Evolutionary conservation across 2,329 filamentous ascomycete species (phyloP), one percentile per base, ranked within the genome.

Genomic region (Lojkania enalia): DNA sequence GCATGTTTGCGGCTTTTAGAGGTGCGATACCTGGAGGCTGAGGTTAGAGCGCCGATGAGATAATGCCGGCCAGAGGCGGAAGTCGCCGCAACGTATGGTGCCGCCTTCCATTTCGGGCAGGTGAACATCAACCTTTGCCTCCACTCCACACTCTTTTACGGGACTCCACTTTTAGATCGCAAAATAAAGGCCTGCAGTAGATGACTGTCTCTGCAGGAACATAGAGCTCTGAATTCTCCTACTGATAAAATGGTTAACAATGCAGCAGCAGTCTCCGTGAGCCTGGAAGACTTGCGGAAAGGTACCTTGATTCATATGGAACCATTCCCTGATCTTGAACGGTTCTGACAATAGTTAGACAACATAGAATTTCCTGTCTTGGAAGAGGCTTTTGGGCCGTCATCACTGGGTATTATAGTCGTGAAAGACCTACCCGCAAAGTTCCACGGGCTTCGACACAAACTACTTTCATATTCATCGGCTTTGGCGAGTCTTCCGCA

Each of bases 401-500:
- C 88, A 19, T 96, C 90, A 2, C 77, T 97, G 11, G 94, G 94
- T 0, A 96, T 99, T 40, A 85, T 99, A 43, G 76, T 97, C n/a
- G 91, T 99, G 36, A 90, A 87, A 65, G 88, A 90, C 64, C 81
- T 97, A 0, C 88, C 90, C 0, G 51, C 77, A 4, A 76, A 82
- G 40, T 99, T 95, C 60, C 71, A 79, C 12, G 71, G 79, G n/a
- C 74, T 96, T 32, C 82, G 94, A 49, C 81, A 81, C 47, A 80
- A 81, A 48, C 80, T 95, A 2, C 78, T 99, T 5, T 94, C 89
- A 0, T 94, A 94, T 66, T 84, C 90, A 3, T 95, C 90, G 0
- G 94, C 95, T 65, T 82, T 97, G 29, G 94, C 88, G 23, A 90
- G 90, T 52, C 78, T 97, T 3, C 80, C 90, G 4, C 71, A 79